These are phyloP conservation scores for Pseudonitzschia delicatissima DNA, from an alignment of 108 stramenopile species.

Conservation along the genomic window DNA sequence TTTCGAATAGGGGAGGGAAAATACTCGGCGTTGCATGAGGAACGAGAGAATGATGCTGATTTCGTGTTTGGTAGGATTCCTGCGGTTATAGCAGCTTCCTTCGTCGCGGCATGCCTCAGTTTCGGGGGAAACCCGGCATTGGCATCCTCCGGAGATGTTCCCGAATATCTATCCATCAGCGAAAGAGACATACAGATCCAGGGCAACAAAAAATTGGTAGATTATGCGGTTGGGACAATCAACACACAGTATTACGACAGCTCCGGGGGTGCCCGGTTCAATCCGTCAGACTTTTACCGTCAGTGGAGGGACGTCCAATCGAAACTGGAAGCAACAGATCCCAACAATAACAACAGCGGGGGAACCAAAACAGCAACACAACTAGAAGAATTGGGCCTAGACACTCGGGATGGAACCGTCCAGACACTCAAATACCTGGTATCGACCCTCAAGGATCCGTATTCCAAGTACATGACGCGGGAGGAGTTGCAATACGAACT, in stretches of 20 bases:
- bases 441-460: slow-evolving; percentile 66
- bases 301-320: slow-evolving; percentile 52
- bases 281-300: slow-evolving; percentile 53
- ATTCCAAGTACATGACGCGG: slow-evolving; percentile 70
- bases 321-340: slow-evolving; percentile 1
- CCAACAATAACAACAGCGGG: neutral
- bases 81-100: too few species aligned
- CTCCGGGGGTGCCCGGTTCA: slow-evolving; percentile 65
- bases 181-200: neutral
- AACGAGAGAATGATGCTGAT: too few species aligned
- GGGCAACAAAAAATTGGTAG: slow-evolving; percentile 69
- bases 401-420: slow-evolving; percentile 53
- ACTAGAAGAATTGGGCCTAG: slow-evolving; percentile 27
- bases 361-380: slow-evolving; percentile 4
- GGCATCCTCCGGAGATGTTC: neutral
- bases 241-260: slow-evolving; percentile 81
- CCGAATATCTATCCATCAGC: neutral
- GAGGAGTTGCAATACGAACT: slow-evolving; percentile 68
- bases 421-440: slow-evolving; percentile 62
- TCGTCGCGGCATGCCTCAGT: too few species aligned
- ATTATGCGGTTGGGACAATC: slow-evolving; percentile 74
- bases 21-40: too few species aligned
- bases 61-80: too few species aligned
- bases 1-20: too few species aligned
- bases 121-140: too few species aligned